phyloP scores from a whole-genome alignment of 2,329 filamentous ascomycete genomes.

The Tolypocladium inflatum region DNA sequence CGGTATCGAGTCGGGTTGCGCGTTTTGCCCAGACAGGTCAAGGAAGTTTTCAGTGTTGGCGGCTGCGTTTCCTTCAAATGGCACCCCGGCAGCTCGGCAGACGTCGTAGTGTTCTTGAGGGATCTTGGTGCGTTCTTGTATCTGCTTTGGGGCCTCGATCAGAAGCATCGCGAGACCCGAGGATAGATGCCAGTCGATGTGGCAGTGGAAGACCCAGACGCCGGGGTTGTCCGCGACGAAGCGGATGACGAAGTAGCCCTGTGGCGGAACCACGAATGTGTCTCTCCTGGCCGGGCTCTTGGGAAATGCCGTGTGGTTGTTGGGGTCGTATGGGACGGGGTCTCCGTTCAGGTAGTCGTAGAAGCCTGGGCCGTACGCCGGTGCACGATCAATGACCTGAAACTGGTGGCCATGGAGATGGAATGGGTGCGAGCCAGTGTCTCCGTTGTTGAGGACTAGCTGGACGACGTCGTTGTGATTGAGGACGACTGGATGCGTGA shows the following conservation, averaged over 20 bases:
- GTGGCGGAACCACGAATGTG: background rate
- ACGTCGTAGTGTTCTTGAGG: background rate
- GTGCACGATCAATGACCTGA: background rate
- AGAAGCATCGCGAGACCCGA: background rate
- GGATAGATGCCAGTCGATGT: background rate
- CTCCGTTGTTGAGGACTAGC: background rate
- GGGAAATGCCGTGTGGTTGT: background rate
- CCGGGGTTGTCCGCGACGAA: background rate
- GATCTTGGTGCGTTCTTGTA: background rate
- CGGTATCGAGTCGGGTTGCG: background rate
- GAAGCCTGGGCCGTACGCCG: background rate
- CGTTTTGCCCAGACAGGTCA: background rate
- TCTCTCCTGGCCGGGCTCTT: background rate
- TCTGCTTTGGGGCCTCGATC: background rate
- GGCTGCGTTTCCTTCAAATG: background rate
- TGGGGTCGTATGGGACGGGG: background rate
- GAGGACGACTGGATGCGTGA: background rate
- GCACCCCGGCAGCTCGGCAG: background rate
- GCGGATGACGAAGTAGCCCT: background rate
- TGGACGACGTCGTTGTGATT: background rate
- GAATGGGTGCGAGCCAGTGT: background rate
- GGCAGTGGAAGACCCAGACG: background rate
- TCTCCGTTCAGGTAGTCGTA: background rate
- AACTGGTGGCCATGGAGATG: background rate
- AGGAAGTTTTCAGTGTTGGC: background rate